phyloP scores from a whole-genome alignment of 345 rosid species.

The Brassica carinata region DNA sequence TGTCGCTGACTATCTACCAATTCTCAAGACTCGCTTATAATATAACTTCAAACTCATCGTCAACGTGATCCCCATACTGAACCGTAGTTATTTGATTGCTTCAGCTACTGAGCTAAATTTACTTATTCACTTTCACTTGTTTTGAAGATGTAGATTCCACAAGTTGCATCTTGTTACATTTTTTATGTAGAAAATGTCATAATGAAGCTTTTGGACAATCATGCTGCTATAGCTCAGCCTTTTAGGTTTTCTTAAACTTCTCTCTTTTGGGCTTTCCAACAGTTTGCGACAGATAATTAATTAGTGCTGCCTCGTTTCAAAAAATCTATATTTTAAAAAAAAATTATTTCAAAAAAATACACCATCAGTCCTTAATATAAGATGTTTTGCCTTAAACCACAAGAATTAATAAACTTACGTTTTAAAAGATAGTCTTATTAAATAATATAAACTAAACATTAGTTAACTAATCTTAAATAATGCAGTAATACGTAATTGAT shows the following conservation, averaged over 20 bases:
- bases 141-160: background rate
- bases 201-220: background rate
- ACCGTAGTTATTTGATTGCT: background rate
- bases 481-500: too few species aligned
- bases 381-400: too few species aligned
- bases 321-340: too few species aligned
- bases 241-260: background rate
- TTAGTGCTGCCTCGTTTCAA: too few species aligned
- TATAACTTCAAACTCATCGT: background rate
- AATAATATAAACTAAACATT: too few species aligned
- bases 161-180: background rate
- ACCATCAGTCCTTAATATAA: too few species aligned
- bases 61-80: constrained; percentile 3
- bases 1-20: background rate
- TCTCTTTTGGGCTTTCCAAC: constrained; percentile 10
- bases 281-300: too few species aligned
- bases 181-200: background rate
- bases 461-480: too few species aligned
- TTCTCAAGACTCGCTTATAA: background rate
- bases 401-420: too few species aligned
- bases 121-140: background rate
- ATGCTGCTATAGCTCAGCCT: background rate
- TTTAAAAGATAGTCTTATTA: too few species aligned
- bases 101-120: background rate
- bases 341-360: too few species aligned